Conservation (phyloP, 345 rosid species). For the Isatis tinctoria region DNA sequence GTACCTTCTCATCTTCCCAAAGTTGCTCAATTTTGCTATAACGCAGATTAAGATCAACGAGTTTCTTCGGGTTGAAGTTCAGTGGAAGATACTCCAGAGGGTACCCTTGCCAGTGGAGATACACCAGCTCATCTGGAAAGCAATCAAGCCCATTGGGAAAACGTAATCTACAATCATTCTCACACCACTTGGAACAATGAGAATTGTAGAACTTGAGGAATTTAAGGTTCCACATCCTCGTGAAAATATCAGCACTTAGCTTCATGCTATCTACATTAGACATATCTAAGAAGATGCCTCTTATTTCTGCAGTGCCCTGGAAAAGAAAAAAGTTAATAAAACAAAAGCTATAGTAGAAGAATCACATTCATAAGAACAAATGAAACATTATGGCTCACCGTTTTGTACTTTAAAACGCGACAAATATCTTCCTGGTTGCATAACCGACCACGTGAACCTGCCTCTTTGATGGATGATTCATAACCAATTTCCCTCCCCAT, state of each 20-base stretch:
- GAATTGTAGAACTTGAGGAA: constrained; percentile 31
- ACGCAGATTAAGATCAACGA: constrained; percentile 24
- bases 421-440: constrained; percentile 30
- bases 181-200: constrained; percentile 24
- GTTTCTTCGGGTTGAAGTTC: constrained; percentile 23
- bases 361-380: neutral
- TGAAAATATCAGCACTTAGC: constrained; percentile 18
- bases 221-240: constrained; percentile 30
- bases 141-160: constrained; percentile 17
- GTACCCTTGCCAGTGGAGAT: constrained; percentile 32
- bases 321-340: neutral
- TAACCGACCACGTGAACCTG: constrained; percentile 25
- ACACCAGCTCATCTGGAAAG: constrained; percentile 29
- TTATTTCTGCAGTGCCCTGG: constrained; percentile 26
- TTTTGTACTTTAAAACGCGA: constrained; percentile 18
- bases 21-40: constrained; percentile 25
- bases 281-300: constrained; percentile 29
- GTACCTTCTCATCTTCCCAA: constrained; percentile 33
- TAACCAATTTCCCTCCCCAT: constrained; percentile 30
- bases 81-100: constrained; percentile 32
- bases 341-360: neutral
- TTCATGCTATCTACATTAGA: constrained; percentile 9
- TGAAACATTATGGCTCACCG: constrained; percentile 11
- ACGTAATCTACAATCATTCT: constrained; percentile 6
- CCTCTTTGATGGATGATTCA: constrained; percentile 21